A percentile compares a stretch with the other conserved stretches of the same genome.
Conservation (phyloP, 2,329 filamentous ascomycete species). For the Apiospora phragmitis region DNA sequence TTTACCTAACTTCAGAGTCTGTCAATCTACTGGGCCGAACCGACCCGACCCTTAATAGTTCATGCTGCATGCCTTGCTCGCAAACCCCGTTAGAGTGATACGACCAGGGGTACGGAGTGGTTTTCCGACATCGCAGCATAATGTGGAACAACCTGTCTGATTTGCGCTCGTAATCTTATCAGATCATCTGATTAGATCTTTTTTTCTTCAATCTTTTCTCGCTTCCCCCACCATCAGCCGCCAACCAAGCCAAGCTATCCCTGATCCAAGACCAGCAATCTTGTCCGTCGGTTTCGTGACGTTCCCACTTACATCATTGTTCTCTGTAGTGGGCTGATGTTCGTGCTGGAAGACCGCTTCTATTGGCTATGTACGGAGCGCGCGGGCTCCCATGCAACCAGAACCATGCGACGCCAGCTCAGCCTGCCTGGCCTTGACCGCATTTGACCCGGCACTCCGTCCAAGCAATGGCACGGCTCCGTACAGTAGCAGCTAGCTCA, state of each 20-base stretch:
- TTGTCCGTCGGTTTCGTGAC: slow-evolving; percentile 5
- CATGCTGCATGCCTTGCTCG: too few relatives aligned
- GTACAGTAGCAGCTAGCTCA: neutral
- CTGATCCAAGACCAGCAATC: neutral
- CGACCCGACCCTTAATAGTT: too few relatives aligned
- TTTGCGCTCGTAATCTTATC: slow-evolving; percentile 17
- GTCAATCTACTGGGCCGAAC: neutral
- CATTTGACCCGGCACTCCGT: neutral
- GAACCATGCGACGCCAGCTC: neutral
- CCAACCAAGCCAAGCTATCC: neutral
- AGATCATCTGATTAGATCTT: slow-evolving; percentile 18
- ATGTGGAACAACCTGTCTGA: neutral
- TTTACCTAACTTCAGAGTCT: too few relatives aligned
- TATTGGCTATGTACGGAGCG: neutral
- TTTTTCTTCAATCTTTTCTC: neutral
- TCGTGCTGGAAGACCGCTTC: neutral
- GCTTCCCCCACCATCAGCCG: neutral
- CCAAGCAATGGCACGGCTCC: neutral
- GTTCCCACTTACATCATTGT: neutral
- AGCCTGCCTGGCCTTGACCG: neutral
- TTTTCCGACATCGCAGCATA: neutral
- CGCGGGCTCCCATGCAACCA: neutral
- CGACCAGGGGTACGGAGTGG: neutral
- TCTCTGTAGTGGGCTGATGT: neutral
- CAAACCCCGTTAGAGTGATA: neutral